Evolutionary conservation across 345 rosid genomes (phyloP).

Genomic region (Populus simonii): DNA sequence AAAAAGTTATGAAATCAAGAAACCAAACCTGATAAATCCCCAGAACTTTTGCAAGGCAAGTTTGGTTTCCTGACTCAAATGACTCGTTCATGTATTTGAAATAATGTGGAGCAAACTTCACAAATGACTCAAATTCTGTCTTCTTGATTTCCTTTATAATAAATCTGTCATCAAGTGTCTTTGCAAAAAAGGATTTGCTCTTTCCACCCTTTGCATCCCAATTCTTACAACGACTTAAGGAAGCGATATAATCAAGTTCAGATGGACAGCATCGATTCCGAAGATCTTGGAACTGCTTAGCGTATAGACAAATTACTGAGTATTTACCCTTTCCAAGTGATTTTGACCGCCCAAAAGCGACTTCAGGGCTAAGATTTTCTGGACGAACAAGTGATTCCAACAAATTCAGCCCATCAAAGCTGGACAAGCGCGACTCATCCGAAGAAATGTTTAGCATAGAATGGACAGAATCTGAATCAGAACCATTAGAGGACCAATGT

Average conservation of each 20-base stretch:
- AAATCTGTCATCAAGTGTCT: constrained; percentile 82
- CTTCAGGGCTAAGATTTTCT: constrained; percentile 49
- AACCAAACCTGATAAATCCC: constrained; percentile 86
- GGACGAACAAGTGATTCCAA: constrained; percentile 61
- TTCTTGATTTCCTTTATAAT: constrained; percentile 93
- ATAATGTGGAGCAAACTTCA: constrained; percentile 72
- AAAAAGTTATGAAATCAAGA: not conserved
- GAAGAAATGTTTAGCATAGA: constrained; percentile 39
- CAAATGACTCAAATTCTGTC: constrained; percentile 87
- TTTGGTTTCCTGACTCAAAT: constrained; percentile 70
- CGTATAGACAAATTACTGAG: constrained; percentile 66
- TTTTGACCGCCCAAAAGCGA: constrained; percentile 57
- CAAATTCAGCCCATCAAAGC: constrained; percentile 67
- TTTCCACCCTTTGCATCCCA: constrained; percentile 99
- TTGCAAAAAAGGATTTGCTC: constrained; percentile 82
- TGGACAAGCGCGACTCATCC: constrained; percentile 57
- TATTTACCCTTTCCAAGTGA: constrained; percentile 74
- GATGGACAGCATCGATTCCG: constrained; percentile 64
- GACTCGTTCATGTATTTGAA: constrained; percentile 81
- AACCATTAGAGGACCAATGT: constrained; percentile 54
- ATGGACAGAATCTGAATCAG: constrained; percentile 47
- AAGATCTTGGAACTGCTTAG: constrained; percentile 72
- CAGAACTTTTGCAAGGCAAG: constrained; percentile 93
- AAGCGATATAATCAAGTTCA: constrained; percentile 79
- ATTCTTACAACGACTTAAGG: constrained; percentile 76